These are phyloP conservation scores for Tricholoma saponaceum DNA, from an alignment of 768 basidiomycete genomes.

Conservation along the genomic window DNA sequence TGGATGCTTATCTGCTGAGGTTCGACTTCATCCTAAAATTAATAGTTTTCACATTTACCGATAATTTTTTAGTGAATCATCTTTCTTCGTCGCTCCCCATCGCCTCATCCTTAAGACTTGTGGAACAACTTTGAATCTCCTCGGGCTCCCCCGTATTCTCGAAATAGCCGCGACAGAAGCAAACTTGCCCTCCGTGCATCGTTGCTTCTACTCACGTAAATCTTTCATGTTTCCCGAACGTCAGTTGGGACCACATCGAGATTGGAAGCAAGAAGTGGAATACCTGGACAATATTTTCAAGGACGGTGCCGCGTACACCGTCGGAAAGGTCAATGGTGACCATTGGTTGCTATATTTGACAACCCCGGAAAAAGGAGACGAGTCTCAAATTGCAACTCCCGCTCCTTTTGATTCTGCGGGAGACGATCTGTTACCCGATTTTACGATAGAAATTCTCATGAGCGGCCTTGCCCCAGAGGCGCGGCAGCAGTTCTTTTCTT, in stretches of 20 bases:
- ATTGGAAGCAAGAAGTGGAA: slow-evolving; percentile 91
- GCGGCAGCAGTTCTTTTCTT: slow-evolving; percentile 73
- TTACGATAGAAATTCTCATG: slow-evolving; percentile 98
- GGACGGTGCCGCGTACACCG: slow-evolving; percentile 89
- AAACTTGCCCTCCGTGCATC: slow-evolving; percentile 66
- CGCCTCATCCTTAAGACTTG: slow-evolving; percentile 98
- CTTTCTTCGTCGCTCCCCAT: slow-evolving; percentile 91
- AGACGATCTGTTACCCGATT: slow-evolving; percentile 53
- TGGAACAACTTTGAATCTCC: slow-evolving; percentile 95
- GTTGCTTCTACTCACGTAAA: slow-evolving; percentile 98
- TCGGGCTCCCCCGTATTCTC: slow-evolving; percentile 92
- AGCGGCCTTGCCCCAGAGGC: slow-evolving; percentile 75
- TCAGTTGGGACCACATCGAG: slow-evolving; percentile 86
- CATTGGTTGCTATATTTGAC: slow-evolving; percentile 98
- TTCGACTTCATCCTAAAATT: slow-evolving; percentile 32
- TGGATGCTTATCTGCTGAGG: slow-evolving; percentile 96
- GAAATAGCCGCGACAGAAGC: slow-evolving; percentile 80
- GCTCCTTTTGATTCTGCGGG: slow-evolving; percentile 9
- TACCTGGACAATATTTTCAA: slow-evolving; percentile 89
- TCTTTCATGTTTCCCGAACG: slow-evolving; percentile 99
- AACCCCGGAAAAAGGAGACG: slow-evolving; percentile 36
- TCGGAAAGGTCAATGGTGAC: slow-evolving; percentile 97
- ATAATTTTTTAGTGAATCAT: slow-evolving; percentile 78
- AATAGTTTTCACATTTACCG: slow-evolving; percentile 5
- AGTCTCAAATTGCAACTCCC: slow-evolving; percentile 6